Evolutionary conservation across 2,329 filamentous ascomycete genomes (phyloP).

Genomic region (Orbilia blumenaviensis): DNA sequence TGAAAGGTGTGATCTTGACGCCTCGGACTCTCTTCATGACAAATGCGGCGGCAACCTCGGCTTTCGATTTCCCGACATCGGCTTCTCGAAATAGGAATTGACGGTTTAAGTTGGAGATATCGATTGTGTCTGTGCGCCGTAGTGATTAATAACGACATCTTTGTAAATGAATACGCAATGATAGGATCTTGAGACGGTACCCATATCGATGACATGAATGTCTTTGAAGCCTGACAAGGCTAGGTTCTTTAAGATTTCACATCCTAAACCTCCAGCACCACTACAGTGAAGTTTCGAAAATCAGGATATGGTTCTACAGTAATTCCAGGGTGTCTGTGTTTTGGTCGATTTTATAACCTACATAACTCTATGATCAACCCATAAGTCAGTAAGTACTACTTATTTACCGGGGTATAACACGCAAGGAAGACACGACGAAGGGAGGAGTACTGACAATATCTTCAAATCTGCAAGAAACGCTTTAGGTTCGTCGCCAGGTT

Average conservation of each 20-base stretch:
- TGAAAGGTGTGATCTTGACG: constrained; percentile 91
- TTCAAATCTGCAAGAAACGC: constrained; percentile 74
- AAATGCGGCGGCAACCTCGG: constrained; percentile 89
- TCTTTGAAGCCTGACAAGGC: constrained; percentile 94
- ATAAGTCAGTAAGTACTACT: constrained; percentile 14
- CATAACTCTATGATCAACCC: constrained; percentile 59
- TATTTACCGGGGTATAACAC: background rate
- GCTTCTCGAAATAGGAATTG: constrained; percentile 93
- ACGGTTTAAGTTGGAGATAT: constrained; percentile 96
- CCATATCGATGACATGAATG: constrained; percentile 99
- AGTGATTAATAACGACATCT: constrained; percentile 6
- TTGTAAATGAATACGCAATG: background rate
- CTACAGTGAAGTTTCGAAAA: constrained; percentile 64
- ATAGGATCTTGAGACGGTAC: constrained; percentile 63
- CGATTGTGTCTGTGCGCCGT: constrained; percentile 79
- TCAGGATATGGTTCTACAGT: constrained; percentile 52
- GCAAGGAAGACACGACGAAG: background rate
- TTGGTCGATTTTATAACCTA: constrained; percentile 54
- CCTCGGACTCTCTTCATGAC: constrained; percentile 89
- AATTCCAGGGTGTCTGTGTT: constrained; percentile 31
- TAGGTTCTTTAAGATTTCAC: constrained; percentile 95
- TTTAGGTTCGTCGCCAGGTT: constrained; percentile 66
- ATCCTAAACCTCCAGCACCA: constrained; percentile 91
- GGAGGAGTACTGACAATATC: constrained; percentile 70
- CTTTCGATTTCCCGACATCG: constrained; percentile 93